Percentiles rank a stretch among this genome's conserved stretches.
phyloP scores from a whole-genome alignment of 176 grass and related monocot genomes.

The Triticum timopheevii region DNA sequence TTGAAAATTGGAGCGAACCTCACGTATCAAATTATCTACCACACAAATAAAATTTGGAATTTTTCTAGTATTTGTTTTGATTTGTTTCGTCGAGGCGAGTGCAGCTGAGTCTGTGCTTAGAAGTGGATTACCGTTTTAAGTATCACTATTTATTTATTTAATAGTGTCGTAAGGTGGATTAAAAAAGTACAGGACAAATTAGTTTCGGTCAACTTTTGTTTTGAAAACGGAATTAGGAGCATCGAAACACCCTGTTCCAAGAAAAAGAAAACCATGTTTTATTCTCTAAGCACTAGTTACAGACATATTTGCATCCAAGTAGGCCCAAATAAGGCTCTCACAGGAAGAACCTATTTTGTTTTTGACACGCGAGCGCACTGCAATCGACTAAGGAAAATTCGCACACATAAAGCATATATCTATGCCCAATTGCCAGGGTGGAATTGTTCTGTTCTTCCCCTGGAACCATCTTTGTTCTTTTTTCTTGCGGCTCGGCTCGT shows the following conservation, averaged over 20 bases:
- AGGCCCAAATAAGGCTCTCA: neutral
- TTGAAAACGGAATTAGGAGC: neutral
- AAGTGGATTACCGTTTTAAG: too few relatives aligned
- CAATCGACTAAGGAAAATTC: neutral
- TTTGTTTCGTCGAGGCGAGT: too few relatives aligned
- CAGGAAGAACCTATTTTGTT: neutral
- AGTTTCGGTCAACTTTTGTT: neutral
- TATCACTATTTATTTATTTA: neutral
- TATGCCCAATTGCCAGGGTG: neutral
- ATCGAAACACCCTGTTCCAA: neutral
- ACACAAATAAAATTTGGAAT: too few relatives aligned
- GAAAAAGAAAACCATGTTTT: neutral
- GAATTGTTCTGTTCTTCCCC: slow-evolving; percentile 2
- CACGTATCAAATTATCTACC: too few relatives aligned
- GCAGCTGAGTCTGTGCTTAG: too few relatives aligned
- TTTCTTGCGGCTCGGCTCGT: neutral
- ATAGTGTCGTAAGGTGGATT: neutral
- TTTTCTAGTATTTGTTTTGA: too few relatives aligned
- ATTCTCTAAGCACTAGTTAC: neutral
- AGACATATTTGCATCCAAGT: neutral
- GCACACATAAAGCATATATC: neutral
- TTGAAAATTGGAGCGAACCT: too few relatives aligned
- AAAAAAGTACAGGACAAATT: neutral
- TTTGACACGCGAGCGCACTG: neutral
- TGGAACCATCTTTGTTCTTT: neutral